Evolutionary conservation across 257 asterid genomes (phyloP), one percentile per base, ranked within the genome.

Genomic region (Mentha longifolia): DNA sequence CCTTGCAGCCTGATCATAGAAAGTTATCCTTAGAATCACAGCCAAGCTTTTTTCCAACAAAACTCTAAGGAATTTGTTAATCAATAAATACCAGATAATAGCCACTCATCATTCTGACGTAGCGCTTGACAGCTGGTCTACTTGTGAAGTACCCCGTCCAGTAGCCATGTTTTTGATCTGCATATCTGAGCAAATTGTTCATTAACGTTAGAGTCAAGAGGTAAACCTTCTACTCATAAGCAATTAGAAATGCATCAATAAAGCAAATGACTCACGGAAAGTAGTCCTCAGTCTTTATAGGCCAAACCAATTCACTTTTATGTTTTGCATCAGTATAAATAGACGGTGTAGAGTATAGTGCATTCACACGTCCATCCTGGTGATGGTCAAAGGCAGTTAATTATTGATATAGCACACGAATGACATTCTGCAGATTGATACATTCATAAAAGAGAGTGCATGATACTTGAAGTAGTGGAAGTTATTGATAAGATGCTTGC

Each of bases 301-400:
- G 88, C 88, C 88, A 84, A 51, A 51, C 72, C 60, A 51, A 58
- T 47, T 67, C 62, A 65, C 78, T 75, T 42, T 81, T 79, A 71
- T 84, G 77, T 73, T 84, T 84, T 22, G 85, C 84, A 74, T 84
- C 86, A 22, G 85, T 81, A 72, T 84, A 84, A 31, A 81, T 73
- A 43, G 88, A 81, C 22, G 88, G 86, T 15, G 86, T 81, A 15
- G 88, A 84, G 55, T 84, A 84, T 5, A 84, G 63, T 13, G 82
- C 88, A 84, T 84, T 84, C 15, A 84, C 82, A 17, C 88, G 83
- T 45, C 88, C 86, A 81, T 84, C 88, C 88, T 84, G 84, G 54
- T 33, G 52, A 60, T 19, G 62, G 42, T 65, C 37, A 37, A 35
- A 74, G 14, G 60, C 50, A 50, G 31, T 49, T 55, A 73, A 46